These are phyloP conservation scores for Phytopythium helicoides DNA, from an alignment of 352 stramenopile species.

Conservation along the genomic window DNA sequence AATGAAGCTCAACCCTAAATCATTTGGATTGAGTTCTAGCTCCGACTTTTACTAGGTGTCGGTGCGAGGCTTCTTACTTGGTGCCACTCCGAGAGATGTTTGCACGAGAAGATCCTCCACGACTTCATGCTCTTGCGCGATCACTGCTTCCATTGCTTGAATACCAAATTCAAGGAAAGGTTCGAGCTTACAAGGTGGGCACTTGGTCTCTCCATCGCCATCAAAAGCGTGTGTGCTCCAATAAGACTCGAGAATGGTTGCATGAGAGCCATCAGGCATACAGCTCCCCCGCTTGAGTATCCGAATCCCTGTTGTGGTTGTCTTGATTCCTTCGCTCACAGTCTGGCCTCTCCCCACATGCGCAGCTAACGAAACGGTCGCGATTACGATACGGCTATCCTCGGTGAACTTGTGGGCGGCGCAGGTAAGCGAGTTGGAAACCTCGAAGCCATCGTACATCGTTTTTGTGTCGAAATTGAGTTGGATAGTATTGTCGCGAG, in stretches of 20 bases:
- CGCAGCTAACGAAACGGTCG: background rate
- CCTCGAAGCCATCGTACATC: background rate
- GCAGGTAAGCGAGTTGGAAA: background rate
- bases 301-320: background rate
- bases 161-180: background rate
- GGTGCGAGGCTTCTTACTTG: too few species aligned
- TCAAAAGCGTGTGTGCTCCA: background rate
- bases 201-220: background rate
- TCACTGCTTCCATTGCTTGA: background rate
- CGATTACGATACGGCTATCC: background rate
- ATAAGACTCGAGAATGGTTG: background rate
- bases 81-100: too few species aligned
- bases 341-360: background rate
- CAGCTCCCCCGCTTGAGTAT: background rate
- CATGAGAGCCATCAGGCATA: background rate
- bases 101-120: constrained; percentile 1
- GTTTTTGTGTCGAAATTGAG: too few species aligned
- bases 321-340: background rate
- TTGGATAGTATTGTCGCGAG: background rate
- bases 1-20: constrained; percentile 3
- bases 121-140: background rate
- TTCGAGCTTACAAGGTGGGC: background rate
- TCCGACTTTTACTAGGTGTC: background rate
- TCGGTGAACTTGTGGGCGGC: background rate
- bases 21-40: too few species aligned